Evolutionary conservation across 2,329 filamentous ascomycete genomes (phyloP).

Genomic region (Neonectria faginata): DNA sequence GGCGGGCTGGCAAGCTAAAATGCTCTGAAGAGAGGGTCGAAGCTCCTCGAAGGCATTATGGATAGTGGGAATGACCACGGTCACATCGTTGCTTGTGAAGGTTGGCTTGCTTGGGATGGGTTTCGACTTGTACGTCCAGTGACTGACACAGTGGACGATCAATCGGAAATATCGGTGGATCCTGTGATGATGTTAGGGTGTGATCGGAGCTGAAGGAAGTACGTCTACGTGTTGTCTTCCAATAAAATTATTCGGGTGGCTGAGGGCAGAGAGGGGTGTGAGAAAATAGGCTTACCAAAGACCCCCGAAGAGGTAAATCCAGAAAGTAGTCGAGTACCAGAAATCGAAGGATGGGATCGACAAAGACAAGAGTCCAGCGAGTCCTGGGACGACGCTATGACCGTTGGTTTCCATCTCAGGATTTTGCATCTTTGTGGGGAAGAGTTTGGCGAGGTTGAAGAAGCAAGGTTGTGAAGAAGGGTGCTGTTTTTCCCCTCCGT

Average conservation of each 20-base stretch:
- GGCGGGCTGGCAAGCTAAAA: conserved; percentile 75
- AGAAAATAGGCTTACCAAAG: conserved; percentile 58
- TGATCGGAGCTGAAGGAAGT: conserved; percentile 10
- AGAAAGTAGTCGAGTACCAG: conserved; percentile 59
- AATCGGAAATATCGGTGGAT: conserved; percentile 88
- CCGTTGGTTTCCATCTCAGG: conserved; percentile 32
- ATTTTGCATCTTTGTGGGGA: conserved; percentile 38
- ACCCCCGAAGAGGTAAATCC: conserved; percentile 57
- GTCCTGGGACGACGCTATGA: conserved; percentile 28
- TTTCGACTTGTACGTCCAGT: conserved; percentile 88
- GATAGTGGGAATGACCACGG: conserved; percentile 93
- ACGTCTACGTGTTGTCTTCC: conserved; percentile 3
- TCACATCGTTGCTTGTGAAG: conserved; percentile 85
- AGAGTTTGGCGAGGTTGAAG: conserved; percentile 32
- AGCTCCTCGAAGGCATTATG: conserved; percentile 88
- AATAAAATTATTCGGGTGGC: conserved; percentile 1
- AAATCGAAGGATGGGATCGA: conserved; percentile 49
- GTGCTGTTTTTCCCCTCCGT: conserved; percentile 39
- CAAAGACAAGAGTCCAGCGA: conserved; percentile 35
- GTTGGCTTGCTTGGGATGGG: conserved; percentile 84
- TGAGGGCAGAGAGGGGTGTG: conserved; percentile 4
- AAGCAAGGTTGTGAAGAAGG: conserved; percentile 26
- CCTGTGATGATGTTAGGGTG: conserved; percentile 61
- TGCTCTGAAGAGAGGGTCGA: conserved; percentile 82
- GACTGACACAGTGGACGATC: conserved; percentile 85